Base-by-base conservation (phyloP, 2,329 filamentous ascomycete species). In the Pseudophaeomoniella oleicola region DNA sequence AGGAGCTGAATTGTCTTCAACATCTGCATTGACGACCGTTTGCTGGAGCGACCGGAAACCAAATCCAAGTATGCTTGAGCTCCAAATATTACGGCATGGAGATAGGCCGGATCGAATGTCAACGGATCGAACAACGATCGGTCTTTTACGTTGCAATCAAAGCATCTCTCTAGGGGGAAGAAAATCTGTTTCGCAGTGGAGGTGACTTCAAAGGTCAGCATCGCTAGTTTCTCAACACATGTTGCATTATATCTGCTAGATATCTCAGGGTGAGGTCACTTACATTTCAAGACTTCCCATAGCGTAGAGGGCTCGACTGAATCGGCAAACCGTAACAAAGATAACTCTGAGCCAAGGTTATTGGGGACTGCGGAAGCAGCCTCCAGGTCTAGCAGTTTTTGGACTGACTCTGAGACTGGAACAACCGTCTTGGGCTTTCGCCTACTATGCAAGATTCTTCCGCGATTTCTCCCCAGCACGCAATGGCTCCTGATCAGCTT, bases 1-100 rank as follows among this genome's bases (percentile, higher is more conserved):
- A 59, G 47, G 9, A 57, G 44, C 17, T 38, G 41, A 2, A 58
- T 42, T 4, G 48, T 46, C 32, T 46, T 50, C 3, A 50, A 34
- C 13, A 50, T 44, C 36, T 59, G 55, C 12, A 42, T 37, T n/a
- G 44, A 12, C 19, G 5, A 18, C 18, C 12, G 34, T 10, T 15
- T n/a, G 30, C 32, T 38, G 30, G n/a, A n/a, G 4, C 39, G 34
- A 15, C 45, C 41, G 11, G 43, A 13, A 4, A 53, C 12, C 4
- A 43, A 19, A 22, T 52, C 45, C 36, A 57, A 52, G 42, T 54
- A 62, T 18, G 43, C 44, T 16, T 56, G 48, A 4, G 53, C 42
- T 2, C 52, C 49, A 40, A 59, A 61, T 4, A 55, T 48, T 27
- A 51, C 49, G 22, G 53, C 46, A 41, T 63, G 57, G 2, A 62